Base-by-base conservation (phyloP, 192 early-diverging fungal species). In the Coemansia sp. region DNA sequence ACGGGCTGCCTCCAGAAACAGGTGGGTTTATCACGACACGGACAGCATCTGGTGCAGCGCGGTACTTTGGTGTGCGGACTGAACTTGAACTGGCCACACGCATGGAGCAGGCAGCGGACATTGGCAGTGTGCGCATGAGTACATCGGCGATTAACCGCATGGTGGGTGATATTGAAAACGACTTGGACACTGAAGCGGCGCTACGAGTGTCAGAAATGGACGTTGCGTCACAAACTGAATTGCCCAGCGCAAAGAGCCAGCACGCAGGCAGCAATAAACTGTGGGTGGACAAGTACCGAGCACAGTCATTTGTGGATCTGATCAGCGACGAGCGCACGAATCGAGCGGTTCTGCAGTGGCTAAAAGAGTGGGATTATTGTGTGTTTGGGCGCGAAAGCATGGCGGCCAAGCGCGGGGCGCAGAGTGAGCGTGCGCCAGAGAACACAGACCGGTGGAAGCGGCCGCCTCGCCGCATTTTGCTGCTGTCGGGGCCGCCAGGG, bases 281-380 rank as follows among this genome's bases (percentile, higher is more conserved):
- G 19, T 98, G 94, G 94, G 92, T 93, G 16, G 93, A 98, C 71
- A 96, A 94, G 62, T 97, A 97, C 76, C 78, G 85, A 25, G 94
- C 96, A 3, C 83, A 74, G 26, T 68, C 74, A 39, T 98, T 91
- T 68, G 71, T 92, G 7, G 94, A 98, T 67, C 76, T 98, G 22
- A 81, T 95, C 57, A 92, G 96, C 23, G 93, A 97, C 68, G 92
- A 96, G 82, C 87, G 90, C 71, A 81, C 93, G 2, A 96, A 96
- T 67, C 87, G 94, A 5, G 90, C 91, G 26, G 91, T 95, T 7
- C 71, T 99, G 57, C 81, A 84, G 57, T 99, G 97, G 97, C 90
- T 99, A 14, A 96, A 96, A 68, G 85, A 91, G 51, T 99, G 97
- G 97, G 95, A 99, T 72, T 86, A 85, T 19, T 99, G 97, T 67